A percentile compares a stretch with the other conserved stretches of the same genome.
Evolutionary conservation across 331 rosid species (phyloP).

Genomic region (Dryas integrifolia): DNA sequence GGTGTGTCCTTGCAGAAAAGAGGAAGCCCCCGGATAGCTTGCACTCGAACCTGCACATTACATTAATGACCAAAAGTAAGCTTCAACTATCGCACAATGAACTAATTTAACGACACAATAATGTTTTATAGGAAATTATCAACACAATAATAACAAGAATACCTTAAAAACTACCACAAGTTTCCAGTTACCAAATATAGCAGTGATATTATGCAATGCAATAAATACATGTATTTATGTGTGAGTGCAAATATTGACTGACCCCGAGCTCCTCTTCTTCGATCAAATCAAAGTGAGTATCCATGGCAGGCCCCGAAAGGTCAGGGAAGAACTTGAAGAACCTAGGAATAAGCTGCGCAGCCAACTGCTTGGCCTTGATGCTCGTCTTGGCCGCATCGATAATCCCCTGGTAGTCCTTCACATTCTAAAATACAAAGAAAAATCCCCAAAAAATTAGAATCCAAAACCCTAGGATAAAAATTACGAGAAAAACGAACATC

Average conservation of each 20-base stretch:
- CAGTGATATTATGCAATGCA: neutral
- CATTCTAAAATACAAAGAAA: slow-evolving; percentile 47
- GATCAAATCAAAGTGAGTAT: slow-evolving; percentile 80
- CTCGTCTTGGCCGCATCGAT: slow-evolving; percentile 82
- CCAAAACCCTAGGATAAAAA: slow-evolving; percentile 12
- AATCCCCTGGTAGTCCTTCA: slow-evolving; percentile 76
- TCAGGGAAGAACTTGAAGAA: slow-evolving; percentile 88
- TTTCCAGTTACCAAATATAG: slow-evolving; percentile 15
- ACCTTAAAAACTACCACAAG: neutral
- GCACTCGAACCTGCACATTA: slow-evolving; percentile 82
- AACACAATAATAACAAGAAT: neutral
- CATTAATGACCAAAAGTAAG: slow-evolving; percentile 8
- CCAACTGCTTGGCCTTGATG: slow-evolving; percentile 88
- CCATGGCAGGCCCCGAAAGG: slow-evolving; percentile 72
- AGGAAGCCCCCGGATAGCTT: slow-evolving; percentile 98
- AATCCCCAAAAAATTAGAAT: neutral
- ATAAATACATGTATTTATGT: neutral
- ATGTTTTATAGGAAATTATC: no score
- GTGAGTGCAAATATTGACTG: slow-evolving; percentile 19
- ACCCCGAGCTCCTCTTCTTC: slow-evolving; percentile 97
- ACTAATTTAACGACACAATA: neutral
- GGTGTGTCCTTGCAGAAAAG: slow-evolving; percentile 98
- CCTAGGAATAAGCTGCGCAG: slow-evolving; percentile 95
- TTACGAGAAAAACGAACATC: neutral
- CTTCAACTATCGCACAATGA: neutral